Evolutionary conservation across 257 asterid genomes (phyloP), one percentile per base, ranked within the genome.

Genomic region (Sherardia arvensis): DNA sequence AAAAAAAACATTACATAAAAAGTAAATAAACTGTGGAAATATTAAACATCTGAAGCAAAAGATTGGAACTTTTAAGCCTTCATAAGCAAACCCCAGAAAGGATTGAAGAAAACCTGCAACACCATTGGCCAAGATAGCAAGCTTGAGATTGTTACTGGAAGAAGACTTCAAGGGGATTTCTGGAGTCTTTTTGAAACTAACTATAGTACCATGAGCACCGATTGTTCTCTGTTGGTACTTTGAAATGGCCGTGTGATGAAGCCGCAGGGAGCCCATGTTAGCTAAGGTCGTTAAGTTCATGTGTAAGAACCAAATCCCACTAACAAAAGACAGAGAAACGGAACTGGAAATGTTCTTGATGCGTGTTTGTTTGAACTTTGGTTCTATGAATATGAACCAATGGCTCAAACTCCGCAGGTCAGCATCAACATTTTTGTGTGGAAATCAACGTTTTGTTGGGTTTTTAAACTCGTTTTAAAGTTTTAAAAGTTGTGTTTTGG

Each of bases 141-240:
- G 59, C 47, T 63, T 64, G 29, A 63, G 29, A 28, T 4, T 54
- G 6, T 54, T 27, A 9, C 59, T 17, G 65, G 21, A 8, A 18
- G 69, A 54, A 22, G 53, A 56, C 27, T 63, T 63, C 20, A n/a
- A 12, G 29, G 45, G 29, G 51, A 63, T 38, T 21, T 29, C 61
- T 22, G n/a, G 7, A 20, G 47, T 38, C 53, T 10, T 62, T 21
- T 51, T 33, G 40, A 10, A 17, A 40, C 43, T 34, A 12, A 65
- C 69, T 70, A n/a, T n/a, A n/a, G n/a, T 49, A 69, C 74, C 74
- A 55, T 54, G 14, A 20, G 59, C 54, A 57, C 55, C 28, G 17
- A 63, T 21, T 21, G n/a, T 54, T 53, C 64, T 69, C 17, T 21
- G 69, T 21, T 65, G 43, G 63, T 15, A 61, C 65, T 63, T 26